Evolutionary conservation across 2,329 filamentous ascomycete genomes (phyloP).

Genomic region (Emericellopsis cladophorae): DNA sequence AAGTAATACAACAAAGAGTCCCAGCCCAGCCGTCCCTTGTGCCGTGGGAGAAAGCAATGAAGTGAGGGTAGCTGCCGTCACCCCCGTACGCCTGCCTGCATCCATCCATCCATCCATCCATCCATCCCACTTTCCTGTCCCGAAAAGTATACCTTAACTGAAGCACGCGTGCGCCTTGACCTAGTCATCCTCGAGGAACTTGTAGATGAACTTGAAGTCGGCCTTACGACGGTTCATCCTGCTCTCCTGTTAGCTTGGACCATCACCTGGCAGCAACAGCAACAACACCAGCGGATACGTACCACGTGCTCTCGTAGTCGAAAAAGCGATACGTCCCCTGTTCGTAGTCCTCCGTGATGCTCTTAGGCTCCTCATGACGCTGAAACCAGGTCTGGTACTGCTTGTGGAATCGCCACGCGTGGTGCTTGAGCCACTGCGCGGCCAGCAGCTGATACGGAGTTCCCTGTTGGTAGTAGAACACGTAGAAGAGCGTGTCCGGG

Average conservation of each 20-base stretch:
- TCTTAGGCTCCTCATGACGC: constrained; percentile 94
- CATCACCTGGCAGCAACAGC: background rate
- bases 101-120: no score
- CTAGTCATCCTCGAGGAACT: constrained; percentile 83
- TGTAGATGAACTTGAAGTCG: constrained; percentile 97
- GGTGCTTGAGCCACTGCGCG: constrained; percentile 92
- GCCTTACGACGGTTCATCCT: constrained; percentile 99
- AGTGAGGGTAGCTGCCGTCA: no score
- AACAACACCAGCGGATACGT: constrained; percentile 22
- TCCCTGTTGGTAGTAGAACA: constrained; percentile 97
- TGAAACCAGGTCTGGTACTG: constrained; percentile 99
- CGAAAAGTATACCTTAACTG: background rate
- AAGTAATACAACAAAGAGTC: no score
- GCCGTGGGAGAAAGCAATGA: no score
- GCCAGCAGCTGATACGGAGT: constrained; percentile 92
- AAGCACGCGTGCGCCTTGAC: constrained; percentile 30
- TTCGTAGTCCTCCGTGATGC: constrained; percentile 96
- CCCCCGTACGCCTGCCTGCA: no score
- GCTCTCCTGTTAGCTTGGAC: constrained; percentile 1
- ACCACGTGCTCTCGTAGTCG: constrained; percentile 99
- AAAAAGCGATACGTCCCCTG: constrained; percentile 99
- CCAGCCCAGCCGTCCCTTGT: no score
- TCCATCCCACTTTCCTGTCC: no score
- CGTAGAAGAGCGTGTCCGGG: constrained; percentile 92
- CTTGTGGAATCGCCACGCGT: constrained; percentile 99